A percentile compares a stretch with the other conserved stretches of the same genome.
Evolutionary conservation across 1,139 yeast genomes (phyloP).

Genomic region (Zhuliangozyma blackwelliae): DNA sequence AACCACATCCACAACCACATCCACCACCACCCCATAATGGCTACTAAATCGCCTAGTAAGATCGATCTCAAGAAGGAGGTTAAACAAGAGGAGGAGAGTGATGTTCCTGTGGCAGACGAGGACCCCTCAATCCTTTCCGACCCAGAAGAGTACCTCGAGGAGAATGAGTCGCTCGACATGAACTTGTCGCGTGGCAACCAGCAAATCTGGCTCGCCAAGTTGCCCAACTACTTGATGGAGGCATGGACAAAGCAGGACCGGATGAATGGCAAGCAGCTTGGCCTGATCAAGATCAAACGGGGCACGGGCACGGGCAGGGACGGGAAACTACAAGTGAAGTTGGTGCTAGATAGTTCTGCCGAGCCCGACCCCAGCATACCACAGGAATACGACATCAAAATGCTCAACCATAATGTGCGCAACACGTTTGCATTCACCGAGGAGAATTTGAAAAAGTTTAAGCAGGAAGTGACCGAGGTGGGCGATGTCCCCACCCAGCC

Average conservation of each 20-base stretch:
- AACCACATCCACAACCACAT: too few relatives aligned
- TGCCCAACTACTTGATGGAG: slow-evolving; percentile 83
- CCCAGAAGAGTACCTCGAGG: slow-evolving; percentile 47
- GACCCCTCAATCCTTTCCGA: slow-evolving; percentile 37
- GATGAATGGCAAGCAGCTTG: slow-evolving; percentile 71
- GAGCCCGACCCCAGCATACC: slow-evolving; percentile 51
- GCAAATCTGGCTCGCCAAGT: slow-evolving; percentile 87
- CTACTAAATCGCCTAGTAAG: too few relatives aligned
- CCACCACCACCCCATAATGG: too few relatives aligned
- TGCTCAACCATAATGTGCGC: slow-evolving; percentile 73
- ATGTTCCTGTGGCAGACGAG: too few relatives aligned
- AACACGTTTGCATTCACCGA: slow-evolving; percentile 92
- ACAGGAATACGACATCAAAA: slow-evolving; percentile 73
- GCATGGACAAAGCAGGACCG: slow-evolving; percentile 67
- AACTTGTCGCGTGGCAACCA: slow-evolving; percentile 50
- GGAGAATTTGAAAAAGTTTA: slow-evolving; percentile 69
- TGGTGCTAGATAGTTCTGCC: slow-evolving; percentile 44
- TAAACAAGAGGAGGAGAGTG: background rate
- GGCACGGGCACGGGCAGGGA: slow-evolving; percentile 12
- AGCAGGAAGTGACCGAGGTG: slow-evolving; percentile 52
- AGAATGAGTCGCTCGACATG: slow-evolving; percentile 61
- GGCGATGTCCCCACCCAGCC: slow-evolving; percentile 50
- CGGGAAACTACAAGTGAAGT: slow-evolving; percentile 49
- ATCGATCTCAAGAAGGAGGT: slow-evolving; percentile 1
- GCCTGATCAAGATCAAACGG: slow-evolving; percentile 68